Base-by-base conservation (phyloP, 257 asterid genomes). In the Solanum microdontum region DNA sequence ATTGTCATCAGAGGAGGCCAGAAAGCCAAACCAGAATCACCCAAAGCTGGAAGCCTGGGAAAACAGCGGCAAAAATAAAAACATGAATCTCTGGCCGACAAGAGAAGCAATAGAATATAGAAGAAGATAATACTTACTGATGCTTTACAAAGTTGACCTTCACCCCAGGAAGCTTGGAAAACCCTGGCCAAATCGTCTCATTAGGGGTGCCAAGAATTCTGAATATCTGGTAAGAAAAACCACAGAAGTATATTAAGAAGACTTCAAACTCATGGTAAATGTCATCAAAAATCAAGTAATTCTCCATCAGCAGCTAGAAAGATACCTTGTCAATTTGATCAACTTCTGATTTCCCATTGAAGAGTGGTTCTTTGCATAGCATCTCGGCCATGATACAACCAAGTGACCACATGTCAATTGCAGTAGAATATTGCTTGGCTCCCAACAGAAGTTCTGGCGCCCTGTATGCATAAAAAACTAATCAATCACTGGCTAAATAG, bases 311-410 rank as follows among this genome's bases (percentile, higher is more conserved):
- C 55, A 19, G 82, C 32, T 26, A 15, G 40, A 36, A 83, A 82
- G 87, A 91, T 89, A 95, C 99, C 98, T 96, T 94, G 91, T 91
- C 95, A 76, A 96, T 94, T 88, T 96, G 98, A 34, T 95, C 98
- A 58, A 93, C 45, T 92, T 96, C 99, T 4, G 93, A 79, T 87
- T 93, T 92, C 84, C 99, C 99, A 79, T 91, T 93, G 87, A 96
- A 96, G 87, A 96, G 70, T 21, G 99, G 97, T 88, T 89, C 93
- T 89, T 92, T 93, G 8, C 93, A 91, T 73, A 96, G 89, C 40
- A 96, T 87, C 87, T 96, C 98, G 11, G 98, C 98, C 98, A 96
- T 95, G 66, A 96, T 94, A 89, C 99, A 96, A n/a, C 99, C 99
- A 80, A 95, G 80, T 2, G 99, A 96, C 99, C 99, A 96, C 97